Evolutionary conservation across 2,329 filamentous ascomycete species (phyloP), one percentile per base, ranked within the genome.

Genomic region (Incumbomyces delicatus): DNA sequence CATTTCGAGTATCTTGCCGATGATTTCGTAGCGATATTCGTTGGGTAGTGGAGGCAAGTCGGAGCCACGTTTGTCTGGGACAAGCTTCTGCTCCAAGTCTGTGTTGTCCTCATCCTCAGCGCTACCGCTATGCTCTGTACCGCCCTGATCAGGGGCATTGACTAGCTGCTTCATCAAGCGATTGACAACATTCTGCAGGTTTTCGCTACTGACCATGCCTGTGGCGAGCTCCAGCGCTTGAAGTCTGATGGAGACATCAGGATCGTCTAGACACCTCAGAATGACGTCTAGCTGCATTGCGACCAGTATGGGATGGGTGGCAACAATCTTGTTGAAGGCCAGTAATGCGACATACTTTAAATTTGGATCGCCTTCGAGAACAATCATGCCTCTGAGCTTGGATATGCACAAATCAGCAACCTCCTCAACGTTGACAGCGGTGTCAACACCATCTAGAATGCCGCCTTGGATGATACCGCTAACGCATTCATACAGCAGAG

Each of bases 391-490:
- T 54, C 92, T 77, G 18, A 98, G 74, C 66, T 96, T 98, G 51
- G 80, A 86, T 20, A 96, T 89, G 63, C 92, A 98, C 4, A 98
- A 73, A 22, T 81, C 81, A 6, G 92, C 92, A 60, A 98, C 87
- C 63, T 95, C 89, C 56, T 96, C 89, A 33, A 85, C 84, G 46
- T 90, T 89, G 30, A 81, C 75, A 16, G 81, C 79, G 44, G 87
- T 85, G 53, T 89, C 87, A 22, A 82, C 80, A 37, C 83, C 86
- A 29, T 87, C 86, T 41, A 98, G 71, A 48, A 98, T 95, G 0
- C 92, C 92, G 22, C 92, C 92, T 63, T 95, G 89, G 49, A 98
- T 95, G 52, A 98, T 94, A 18, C 92, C 92, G 63, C 94, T 95
- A 66, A 98, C 95, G 61, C 92, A 98, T 66, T 98, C 92, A 58